Base-by-base conservation (phyloP, 2,329 filamentous ascomycete species). In the Phialophora expanda region DNA sequence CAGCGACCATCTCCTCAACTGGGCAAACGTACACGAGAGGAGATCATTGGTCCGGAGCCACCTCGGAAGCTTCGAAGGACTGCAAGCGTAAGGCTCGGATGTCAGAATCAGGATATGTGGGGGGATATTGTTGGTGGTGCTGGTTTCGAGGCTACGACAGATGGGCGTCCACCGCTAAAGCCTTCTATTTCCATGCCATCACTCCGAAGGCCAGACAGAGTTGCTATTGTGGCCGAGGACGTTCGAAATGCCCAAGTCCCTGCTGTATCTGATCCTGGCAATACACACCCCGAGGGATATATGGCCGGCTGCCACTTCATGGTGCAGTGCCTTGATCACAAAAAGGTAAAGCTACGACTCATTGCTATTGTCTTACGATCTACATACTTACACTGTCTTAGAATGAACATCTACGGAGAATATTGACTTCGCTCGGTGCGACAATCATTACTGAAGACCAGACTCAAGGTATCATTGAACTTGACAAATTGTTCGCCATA, bases 61-160 rank as follows among this genome's bases (percentile, higher is more conserved):
- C 87, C 87, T 68, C 86, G 93, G 70, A 98, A 97, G 79, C 79
- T 99, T 70, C 88, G 95, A 71, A 90, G 93, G 73, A 93, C 91
- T 5, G 91, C 93, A 24, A 97, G 93, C 77, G 88, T 90, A 74
- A 94, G 92, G 76, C 81, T 98, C 34, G 89, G 85, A 65, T 90
- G 85, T 57, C 93, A 97, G 73, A 90, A 89, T 71, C 88, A 93
- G 72, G 88, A 87, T 30, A 84, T 98, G n/a, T 98, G 94, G 94
- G 90, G 90, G 4, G 92, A 96, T 73, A 96, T 99, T 66, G 85
- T 95, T 26, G 87, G 87, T 62, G 74, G 72, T 17, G 77, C 76
- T 1, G 22, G 74, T 74, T 34, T 66, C 66, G 44, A 72, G 71
- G 54, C 71, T 61, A 58, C 70, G 75, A 34, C 67, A 48, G 54